These are phyloP conservation scores for Otatea glauca DNA, from an alignment of 176 grass and related monocot genomes.

Conservation along the genomic window DNA sequence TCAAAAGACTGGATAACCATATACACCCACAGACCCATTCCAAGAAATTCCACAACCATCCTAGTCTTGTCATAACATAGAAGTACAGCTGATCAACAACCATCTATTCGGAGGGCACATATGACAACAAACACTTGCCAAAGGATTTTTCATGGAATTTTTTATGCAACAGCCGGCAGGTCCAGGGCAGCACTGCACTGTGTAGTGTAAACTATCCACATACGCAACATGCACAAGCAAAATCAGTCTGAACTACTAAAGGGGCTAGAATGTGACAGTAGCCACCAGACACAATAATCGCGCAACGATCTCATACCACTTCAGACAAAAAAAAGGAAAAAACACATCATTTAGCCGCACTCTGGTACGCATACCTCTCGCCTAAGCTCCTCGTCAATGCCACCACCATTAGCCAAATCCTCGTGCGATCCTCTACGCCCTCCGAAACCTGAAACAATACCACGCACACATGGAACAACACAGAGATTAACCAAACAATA, in stretches of 20 bases:
- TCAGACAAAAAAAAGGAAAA: not conserved
- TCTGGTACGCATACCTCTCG: conserved; percentile 45
- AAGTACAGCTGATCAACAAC: not conserved
- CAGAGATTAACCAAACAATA: not conserved
- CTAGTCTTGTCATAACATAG: conserved; percentile 9
- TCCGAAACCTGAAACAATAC: conserved; percentile 23
- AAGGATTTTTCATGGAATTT: not conserved
- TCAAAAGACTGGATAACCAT: not conserved
- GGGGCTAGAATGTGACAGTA: not conserved
- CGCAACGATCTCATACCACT: not conserved
- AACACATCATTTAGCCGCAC: not conserved
- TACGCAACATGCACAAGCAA: not conserved
- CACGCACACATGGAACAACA: not conserved
- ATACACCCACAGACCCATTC: not conserved
- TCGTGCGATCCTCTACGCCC: not conserved
- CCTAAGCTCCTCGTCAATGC: conserved; percentile 42
- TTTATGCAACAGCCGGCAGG: not conserved
- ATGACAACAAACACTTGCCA: not conserved
- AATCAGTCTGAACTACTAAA: not conserved
- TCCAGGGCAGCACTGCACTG: not conserved
- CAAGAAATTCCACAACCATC: conserved; percentile 4
- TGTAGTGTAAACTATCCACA: not conserved
- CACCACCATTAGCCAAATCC: not conserved
- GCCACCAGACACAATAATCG: not conserved
- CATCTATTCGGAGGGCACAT: not conserved